Percentiles rank a stretch among this genome's conserved stretches.
phyloP scores from a whole-genome alignment of 2,329 filamentous ascomycete genomes.

The Monilinia aucupariae region DNA sequence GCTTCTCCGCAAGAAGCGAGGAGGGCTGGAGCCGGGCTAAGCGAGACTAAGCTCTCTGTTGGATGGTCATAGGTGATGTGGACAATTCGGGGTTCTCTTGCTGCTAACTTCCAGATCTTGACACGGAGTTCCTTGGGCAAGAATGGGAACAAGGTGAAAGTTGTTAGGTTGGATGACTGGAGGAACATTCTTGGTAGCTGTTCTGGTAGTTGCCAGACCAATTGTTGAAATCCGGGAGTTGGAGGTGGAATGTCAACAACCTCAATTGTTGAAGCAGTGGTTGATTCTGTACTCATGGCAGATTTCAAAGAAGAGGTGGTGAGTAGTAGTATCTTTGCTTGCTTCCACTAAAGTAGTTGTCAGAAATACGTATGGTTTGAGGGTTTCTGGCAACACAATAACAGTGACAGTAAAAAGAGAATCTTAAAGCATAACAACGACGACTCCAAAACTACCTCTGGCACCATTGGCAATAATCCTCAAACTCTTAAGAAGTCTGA shows the following conservation, averaged over 20 bases:
- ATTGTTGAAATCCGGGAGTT: background rate
- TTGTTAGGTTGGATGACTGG: background rate
- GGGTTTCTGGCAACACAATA: background rate
- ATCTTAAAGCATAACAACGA: background rate
- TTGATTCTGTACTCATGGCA: background rate
- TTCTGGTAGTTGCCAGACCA: constrained; percentile 5
- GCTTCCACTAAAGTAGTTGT: constrained; percentile 4
- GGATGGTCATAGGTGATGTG: constrained; percentile 6
- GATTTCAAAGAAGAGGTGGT: background rate
- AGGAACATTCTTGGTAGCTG: constrained; percentile 4
- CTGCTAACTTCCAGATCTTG: constrained; percentile 8
- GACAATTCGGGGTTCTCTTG: background rate
- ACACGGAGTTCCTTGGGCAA: constrained; percentile 10
- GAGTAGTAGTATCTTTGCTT: background rate
- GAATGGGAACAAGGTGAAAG: background rate
- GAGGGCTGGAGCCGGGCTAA: constrained; percentile 7
- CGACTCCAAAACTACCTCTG: background rate
- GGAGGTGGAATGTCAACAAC: background rate
- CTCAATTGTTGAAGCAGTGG: background rate
- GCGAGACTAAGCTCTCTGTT: constrained; percentile 3
- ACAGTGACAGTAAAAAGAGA: background rate
- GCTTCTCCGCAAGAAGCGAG: constrained; percentile 5
- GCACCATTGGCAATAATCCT: background rate
- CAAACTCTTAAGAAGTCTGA: background rate
- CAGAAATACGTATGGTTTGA: constrained; percentile 4